Percentiles rank a stretch among this genome's conserved stretches.
These are phyloP conservation scores for Rhexocercosporidium sp. DNA, from an alignment of 2,329 filamentous ascomycete genomes.

Conservation along the genomic window DNA sequence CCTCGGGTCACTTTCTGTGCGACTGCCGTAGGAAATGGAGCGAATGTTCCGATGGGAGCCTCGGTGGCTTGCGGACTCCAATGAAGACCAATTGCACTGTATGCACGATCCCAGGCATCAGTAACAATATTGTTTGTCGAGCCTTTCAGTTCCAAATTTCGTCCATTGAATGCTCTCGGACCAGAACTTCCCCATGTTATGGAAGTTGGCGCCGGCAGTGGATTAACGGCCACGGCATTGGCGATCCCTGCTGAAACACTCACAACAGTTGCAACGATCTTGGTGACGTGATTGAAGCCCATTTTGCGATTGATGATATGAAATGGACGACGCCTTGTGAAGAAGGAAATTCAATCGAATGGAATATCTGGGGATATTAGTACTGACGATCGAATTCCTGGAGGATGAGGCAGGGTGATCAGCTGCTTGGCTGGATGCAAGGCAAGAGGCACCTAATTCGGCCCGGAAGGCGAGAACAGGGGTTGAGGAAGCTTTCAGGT, in stretches of 20 bases:
- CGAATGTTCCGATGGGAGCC: conserved; percentile 54
- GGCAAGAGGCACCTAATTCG: background rate
- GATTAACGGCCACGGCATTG: conserved; percentile 56
- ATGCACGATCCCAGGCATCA: conserved; percentile 56
- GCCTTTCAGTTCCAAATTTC: conserved; percentile 40
- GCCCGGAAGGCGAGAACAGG: conserved; percentile 4
- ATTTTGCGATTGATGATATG: conserved; percentile 17
- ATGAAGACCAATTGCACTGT: conserved; percentile 53
- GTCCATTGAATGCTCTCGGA: conserved; percentile 36
- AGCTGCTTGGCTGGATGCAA: conserved; percentile 2
- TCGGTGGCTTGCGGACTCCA: conserved; percentile 60
- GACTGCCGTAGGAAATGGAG: conserved; percentile 54
- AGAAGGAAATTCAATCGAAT: too few relatives aligned
- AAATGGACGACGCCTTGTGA: background rate
- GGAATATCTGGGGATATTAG: background rate
- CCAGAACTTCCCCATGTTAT: conserved; percentile 59
- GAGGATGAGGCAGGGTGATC: background rate
- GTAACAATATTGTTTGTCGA: conserved; percentile 46
- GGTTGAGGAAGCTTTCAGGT: background rate
- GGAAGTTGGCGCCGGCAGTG: conserved; percentile 56
- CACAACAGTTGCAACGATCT: conserved; percentile 16
- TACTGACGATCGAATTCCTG: background rate
- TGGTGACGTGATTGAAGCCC: conserved; percentile 23
- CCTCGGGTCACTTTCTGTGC: conserved; percentile 41
- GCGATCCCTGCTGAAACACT: conserved; percentile 44